Evolutionary conservation across 108 stramenopile species (phyloP).

Genomic region (Pseudonitzschia multistriata): DNA sequence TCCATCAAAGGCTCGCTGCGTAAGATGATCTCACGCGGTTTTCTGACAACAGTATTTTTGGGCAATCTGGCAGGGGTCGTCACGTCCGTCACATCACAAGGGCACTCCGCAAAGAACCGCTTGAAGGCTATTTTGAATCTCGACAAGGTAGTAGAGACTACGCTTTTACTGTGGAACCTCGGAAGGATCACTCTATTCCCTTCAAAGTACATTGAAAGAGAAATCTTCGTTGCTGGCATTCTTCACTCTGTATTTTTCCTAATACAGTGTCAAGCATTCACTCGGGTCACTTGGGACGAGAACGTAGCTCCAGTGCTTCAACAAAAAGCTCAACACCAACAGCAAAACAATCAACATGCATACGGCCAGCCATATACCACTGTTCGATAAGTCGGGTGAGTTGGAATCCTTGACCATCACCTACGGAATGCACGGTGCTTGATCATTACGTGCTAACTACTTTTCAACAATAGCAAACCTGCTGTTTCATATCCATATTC

Average conservation of each 20-base stretch:
- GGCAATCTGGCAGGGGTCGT: constrained; percentile 78
- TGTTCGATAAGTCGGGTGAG: neutral
- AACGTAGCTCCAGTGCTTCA: constrained; percentile 7
- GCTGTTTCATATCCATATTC: too few species aligned
- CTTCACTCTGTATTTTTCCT: constrained; percentile 80
- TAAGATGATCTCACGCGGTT: constrained; percentile 40
- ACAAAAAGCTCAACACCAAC: neutral
- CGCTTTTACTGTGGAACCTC: constrained; percentile 66
- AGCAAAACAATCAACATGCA: neutral
- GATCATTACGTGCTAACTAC: too few species aligned
- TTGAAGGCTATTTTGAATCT: constrained; percentile 82
- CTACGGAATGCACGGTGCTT: neutral
- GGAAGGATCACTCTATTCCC: constrained; percentile 62
- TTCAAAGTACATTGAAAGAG: constrained; percentile 55
- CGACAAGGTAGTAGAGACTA: constrained; percentile 70
- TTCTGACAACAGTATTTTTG: constrained; percentile 57
- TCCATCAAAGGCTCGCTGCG: constrained; percentile 45
- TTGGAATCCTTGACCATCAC: neutral
- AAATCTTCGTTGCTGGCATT: constrained; percentile 73
- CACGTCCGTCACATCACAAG: constrained; percentile 40
- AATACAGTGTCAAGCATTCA: constrained; percentile 74
- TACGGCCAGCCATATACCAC: neutral
- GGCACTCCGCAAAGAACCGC: constrained; percentile 62
- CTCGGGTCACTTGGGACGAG: constrained; percentile 69
- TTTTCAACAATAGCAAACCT: too few species aligned